These are phyloP conservation scores for Verbascum thapsus DNA, from an alignment of 257 asterid genomes.

Conservation along the genomic window DNA sequence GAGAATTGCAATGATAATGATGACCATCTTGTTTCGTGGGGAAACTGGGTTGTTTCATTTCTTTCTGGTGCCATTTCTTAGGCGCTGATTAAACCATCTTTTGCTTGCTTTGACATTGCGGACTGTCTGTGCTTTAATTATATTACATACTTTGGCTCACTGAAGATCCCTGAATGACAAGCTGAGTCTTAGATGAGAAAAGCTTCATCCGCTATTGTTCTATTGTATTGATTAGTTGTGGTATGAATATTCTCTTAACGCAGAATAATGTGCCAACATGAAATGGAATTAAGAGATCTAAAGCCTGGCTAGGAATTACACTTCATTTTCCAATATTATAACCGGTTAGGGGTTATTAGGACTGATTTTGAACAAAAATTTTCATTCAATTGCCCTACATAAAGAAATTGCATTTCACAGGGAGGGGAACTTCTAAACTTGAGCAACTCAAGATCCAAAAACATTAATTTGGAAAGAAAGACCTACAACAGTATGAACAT, in stretches of 20 bases:
- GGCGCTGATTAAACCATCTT: not conserved
- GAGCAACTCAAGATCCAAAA: no score
- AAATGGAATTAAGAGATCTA: no score
- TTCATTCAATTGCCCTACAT: no score
- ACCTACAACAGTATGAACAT: no score
- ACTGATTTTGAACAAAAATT: no score
- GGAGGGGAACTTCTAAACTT: no score
- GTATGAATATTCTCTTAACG: not conserved
- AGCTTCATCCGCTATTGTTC: not conserved
- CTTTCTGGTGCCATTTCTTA: not conserved
- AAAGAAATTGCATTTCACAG: no score
- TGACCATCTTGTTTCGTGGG: constrained; percentile 14
- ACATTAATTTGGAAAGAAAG: no score
- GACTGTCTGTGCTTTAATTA: not conserved
- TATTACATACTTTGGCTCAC: not conserved
- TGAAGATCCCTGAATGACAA: not conserved
- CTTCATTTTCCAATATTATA: no score
- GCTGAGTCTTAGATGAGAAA: not conserved
- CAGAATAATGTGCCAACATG: not conserved
- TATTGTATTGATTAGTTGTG: not conserved
- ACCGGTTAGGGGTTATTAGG: no score
- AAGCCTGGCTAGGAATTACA: no score
- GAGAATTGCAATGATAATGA: constrained; percentile 12
- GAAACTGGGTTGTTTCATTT: constrained; percentile 2
- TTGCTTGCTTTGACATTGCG: constrained; percentile 5